Evolutionary conservation across 1,139 yeast genomes (phyloP).

Genomic region (Candida labiduridarum): DNA sequence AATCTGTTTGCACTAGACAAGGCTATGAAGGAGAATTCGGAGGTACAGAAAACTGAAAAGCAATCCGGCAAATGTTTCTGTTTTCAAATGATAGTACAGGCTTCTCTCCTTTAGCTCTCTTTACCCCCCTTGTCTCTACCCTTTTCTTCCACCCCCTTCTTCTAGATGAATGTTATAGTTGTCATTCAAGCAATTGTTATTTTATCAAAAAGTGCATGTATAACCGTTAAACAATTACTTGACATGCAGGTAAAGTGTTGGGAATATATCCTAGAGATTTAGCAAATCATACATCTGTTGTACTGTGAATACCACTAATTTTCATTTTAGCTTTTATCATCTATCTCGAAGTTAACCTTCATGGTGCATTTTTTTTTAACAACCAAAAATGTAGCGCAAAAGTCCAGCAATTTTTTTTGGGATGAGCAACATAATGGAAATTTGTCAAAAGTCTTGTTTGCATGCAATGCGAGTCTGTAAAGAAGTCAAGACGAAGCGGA

Average conservation of each 20-base stretch:
- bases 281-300: neutral
- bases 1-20: too few relatives aligned
- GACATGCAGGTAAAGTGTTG: neutral
- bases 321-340: neutral
- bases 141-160: neutral
- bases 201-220: slow-evolving; percentile 1
- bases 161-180: neutral
- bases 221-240: slow-evolving; percentile 1
- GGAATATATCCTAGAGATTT: neutral
- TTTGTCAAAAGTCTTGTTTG: neutral
- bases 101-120: neutral
- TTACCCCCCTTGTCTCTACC: neutral
- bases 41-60: neutral
- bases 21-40: neutral
- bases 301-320: neutral
- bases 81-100: neutral
- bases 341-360: neutral
- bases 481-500: neutral
- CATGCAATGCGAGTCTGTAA: neutral
- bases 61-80: neutral
- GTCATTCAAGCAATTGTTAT: too few relatives aligned
- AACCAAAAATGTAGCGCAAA: neutral
- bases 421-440: neutral
- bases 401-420: neutral
- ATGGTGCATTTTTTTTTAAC: neutral